Base-by-base conservation (phyloP, 345 rosid genomes). In the Zanthoxylum bungeanum region DNA sequence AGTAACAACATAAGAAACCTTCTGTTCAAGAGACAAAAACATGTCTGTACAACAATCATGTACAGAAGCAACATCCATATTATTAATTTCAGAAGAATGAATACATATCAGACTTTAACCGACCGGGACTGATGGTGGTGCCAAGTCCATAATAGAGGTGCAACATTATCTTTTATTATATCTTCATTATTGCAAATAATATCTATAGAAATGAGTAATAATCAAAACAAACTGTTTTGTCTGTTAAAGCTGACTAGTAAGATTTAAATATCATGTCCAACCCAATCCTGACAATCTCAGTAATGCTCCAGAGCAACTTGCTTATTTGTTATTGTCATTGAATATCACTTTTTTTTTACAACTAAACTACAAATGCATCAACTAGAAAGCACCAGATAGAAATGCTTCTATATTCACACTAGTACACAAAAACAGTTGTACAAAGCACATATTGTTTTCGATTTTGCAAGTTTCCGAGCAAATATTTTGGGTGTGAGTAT, bases 271-370 rank as follows among this genome's bases (percentile, higher is more conserved):
- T 3, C 25, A n/a, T 17, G 47, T 5, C n/a, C 64, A 36, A 17
- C 46, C 28, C 19, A 11, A 60, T n/a, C 10, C n/a, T n/a, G n/a
- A n/a, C n/a, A n/a, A 61, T 12, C 7, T 16, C 31, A 39, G 31
- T 61, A 61, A 22, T 61, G 66, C 27, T 39, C 14, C 21, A 61
- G 30, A 60, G 64, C 46, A 34, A 60, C 64, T 60, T 60, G 64
- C 28, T n/a, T 33, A 36, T 36, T 60, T 60, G 46, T 36, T 36
- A 37, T 19, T n/a, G n/a, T n/a, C n/a, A n/a, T n/a, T 4, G 62
- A 58, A 57, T 57, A 30, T 4, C n/a, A 22, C 31, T 65, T 30
- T n/a, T n/a, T n/a, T 65, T 37, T 2, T 19, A 25, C 4, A 31
- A 28, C n/a, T n/a, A n/a, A n/a, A n/a, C n/a, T n/a, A n/a, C n/a